These are phyloP conservation scores for Priceomyces melissophilus DNA, from an alignment of 805 yeast genomes.

Conservation along the genomic window DNA sequence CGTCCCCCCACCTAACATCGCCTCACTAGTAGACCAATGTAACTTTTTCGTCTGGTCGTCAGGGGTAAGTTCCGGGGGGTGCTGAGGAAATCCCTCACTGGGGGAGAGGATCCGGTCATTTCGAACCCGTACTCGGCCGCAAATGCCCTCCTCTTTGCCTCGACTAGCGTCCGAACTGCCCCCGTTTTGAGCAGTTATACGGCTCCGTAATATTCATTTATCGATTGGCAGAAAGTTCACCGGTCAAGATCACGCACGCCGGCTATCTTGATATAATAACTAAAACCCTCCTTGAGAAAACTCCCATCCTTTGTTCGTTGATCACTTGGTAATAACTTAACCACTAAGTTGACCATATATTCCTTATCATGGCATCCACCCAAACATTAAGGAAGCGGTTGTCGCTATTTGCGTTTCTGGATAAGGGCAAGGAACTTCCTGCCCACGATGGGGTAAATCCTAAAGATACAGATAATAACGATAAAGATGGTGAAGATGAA, in stretches of 20 bases:
- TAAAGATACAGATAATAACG: neutral
- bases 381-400: constrained; percentile 1
- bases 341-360: neutral
- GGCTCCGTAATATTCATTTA: constrained; percentile 3
- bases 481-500: neutral
- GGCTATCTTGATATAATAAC: neutral
- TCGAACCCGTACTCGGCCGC: no score
- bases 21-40: no score
- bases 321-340: neutral
- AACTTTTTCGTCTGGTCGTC: no score
- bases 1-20: no score
- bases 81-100: no score
- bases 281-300: no score
- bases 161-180: neutral
- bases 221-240: constrained; percentile 1
- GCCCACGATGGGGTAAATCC: no score
- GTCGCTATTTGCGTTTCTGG: constrained; percentile 4
- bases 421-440: neutral
- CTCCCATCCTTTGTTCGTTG: neutral
- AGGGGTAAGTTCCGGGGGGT: no score
- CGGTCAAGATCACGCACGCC: constrained; percentile 4
- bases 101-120: no score
- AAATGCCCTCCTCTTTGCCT: no score
- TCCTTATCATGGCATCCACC: neutral
- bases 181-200: neutral